Percentiles rank a stretch among this genome's conserved stretches.
phyloP scores from a whole-genome alignment of 2,329 filamentous ascomycete genomes.

The Neophaeococcomyces aloes region DNA sequence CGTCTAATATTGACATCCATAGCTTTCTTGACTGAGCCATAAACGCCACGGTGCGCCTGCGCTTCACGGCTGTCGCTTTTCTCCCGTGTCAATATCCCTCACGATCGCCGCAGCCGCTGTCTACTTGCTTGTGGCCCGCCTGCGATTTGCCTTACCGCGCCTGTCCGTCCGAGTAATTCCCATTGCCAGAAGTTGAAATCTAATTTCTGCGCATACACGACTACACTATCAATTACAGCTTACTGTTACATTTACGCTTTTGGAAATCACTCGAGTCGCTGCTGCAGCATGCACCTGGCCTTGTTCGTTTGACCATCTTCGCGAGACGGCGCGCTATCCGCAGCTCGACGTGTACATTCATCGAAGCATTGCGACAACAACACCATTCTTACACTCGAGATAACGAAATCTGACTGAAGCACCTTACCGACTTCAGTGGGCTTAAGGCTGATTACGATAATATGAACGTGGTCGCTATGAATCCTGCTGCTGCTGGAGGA shows the following conservation, averaged over 20 bases:
- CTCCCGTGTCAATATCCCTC: constrained; percentile 2
- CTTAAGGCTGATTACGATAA: constrained; percentile 13
- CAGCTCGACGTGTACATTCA: not conserved
- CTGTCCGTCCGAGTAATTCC: not conserved
- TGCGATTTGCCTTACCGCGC: constrained; percentile 8
- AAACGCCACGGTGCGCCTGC: constrained; percentile 1
- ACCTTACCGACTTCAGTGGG: not conserved
- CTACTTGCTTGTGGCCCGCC: constrained; percentile 4
- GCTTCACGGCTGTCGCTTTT: constrained; percentile 2
- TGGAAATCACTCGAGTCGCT: not conserved
- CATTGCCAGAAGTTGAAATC: no score
- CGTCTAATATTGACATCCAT: not conserved
- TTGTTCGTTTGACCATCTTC: constrained; percentile 3
- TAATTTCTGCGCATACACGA: no score
- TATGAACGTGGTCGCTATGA: constrained; percentile 49
- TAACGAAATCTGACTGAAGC: not conserved
- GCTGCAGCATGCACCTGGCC: constrained; percentile 8
- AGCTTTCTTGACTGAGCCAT: not conserved
- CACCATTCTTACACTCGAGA: not conserved
- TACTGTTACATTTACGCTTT: not conserved
- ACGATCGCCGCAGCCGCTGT: constrained; percentile 4
- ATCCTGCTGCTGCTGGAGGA: constrained; percentile 40
- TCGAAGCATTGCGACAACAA: not conserved
- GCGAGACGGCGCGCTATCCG: constrained; percentile 6
- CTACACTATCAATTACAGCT: not conserved